These are phyloP conservation scores for Venturia aucupariae DNA, from an alignment of 2,329 filamentous ascomycete genomes.

Conservation along the genomic window DNA sequence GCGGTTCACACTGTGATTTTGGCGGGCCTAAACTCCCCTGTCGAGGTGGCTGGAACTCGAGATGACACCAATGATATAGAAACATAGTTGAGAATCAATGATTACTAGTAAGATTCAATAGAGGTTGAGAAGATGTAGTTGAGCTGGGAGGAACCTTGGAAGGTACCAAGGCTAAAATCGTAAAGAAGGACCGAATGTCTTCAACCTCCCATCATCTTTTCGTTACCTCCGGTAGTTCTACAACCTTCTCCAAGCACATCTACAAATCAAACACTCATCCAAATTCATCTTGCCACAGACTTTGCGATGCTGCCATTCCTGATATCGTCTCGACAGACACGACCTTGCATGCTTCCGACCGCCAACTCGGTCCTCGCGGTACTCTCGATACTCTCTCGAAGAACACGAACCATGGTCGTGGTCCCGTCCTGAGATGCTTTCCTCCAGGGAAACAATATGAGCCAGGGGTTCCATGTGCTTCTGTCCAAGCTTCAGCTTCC, in stretches of 20 bases:
- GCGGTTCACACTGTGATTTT: too few relatives aligned
- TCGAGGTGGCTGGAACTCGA: too few relatives aligned
- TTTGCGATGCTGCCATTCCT: neutral
- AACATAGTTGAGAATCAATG: too few relatives aligned
- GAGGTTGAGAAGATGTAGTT: neutral
- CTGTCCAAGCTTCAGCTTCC: neutral
- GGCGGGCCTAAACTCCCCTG: too few relatives aligned
- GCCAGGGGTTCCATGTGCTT: neutral
- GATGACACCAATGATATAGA: too few relatives aligned
- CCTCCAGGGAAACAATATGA: too few relatives aligned
- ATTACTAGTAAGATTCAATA: neutral
- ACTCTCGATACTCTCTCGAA: neutral
- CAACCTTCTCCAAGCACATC: neutral
- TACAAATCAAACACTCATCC: neutral
- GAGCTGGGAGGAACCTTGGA: neutral
- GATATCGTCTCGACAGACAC: too few relatives aligned
- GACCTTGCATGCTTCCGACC: neutral
- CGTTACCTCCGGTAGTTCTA: too few relatives aligned
- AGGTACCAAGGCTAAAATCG: neutral
- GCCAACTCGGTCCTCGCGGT: neutral
- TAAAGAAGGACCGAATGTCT: neutral
- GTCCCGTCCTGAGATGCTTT: neutral
- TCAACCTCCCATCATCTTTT: too few relatives aligned
- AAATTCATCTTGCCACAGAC: neutral
- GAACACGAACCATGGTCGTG: neutral